Percentiles rank a stretch among this genome's conserved stretches.
phyloP scores from a whole-genome alignment of 2,329 filamentous ascomycete genomes.

The Beauveria medogensis region DNA sequence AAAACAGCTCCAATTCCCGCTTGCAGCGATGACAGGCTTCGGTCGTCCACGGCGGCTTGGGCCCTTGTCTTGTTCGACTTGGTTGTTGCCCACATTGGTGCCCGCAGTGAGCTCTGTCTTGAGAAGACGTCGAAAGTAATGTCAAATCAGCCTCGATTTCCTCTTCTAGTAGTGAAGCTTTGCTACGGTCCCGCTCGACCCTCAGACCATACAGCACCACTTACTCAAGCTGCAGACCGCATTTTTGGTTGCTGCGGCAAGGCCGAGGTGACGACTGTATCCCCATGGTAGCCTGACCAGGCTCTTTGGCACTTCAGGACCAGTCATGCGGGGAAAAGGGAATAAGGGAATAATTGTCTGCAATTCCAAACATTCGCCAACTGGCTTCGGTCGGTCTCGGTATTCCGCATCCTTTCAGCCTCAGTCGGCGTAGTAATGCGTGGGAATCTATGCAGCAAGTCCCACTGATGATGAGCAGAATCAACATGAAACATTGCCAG shows the following conservation, averaged over 20 bases:
- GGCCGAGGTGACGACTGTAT: not conserved
- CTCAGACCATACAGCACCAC: too few species aligned
- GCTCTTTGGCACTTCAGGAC: not conserved
- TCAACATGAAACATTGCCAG: not conserved
- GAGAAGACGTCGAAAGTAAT: not conserved
- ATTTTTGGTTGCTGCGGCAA: not conserved
- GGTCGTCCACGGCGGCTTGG: not conserved
- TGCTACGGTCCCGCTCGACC: not conserved
- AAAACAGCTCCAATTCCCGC: not conserved
- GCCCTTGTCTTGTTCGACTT: too few species aligned
- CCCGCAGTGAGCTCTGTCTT: not conserved
- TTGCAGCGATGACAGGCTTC: not conserved
- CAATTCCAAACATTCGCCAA: not conserved
- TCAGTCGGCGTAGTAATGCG: not conserved
- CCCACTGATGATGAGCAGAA: not conserved
- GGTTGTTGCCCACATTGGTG: not conserved
- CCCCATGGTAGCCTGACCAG: not conserved
- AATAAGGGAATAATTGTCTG: too few species aligned
- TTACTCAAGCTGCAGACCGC: not conserved
- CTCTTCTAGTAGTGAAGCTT: not conserved
- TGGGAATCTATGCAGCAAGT: not conserved
- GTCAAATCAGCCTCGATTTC: not conserved
- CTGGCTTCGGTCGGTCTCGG: not conserved
- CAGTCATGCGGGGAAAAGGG: too few species aligned
- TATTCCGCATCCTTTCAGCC: not conserved